phyloP scores from a whole-genome alignment of 495 filamentous ascomycete species.

The Wilcoxina mikolae region DNA sequence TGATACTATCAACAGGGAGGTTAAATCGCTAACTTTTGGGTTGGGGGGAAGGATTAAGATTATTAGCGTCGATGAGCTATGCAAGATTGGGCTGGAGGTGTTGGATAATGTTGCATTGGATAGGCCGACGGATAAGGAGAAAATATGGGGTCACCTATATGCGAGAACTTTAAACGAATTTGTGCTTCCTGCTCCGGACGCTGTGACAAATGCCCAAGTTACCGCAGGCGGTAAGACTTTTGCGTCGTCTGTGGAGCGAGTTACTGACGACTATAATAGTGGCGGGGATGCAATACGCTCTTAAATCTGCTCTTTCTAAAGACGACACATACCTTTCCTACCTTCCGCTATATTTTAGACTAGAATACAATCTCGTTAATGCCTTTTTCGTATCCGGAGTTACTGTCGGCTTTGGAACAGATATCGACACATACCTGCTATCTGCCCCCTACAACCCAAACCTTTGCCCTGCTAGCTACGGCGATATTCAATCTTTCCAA shows the following conservation, averaged over 20 bases:
- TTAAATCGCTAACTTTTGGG: constrained; percentile 2
- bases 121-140: constrained; percentile 1
- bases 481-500: constrained; percentile 20
- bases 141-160: constrained; percentile 18
- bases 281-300: constrained; percentile 8
- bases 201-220: constrained; percentile 11
- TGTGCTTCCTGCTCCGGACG: constrained; percentile 7
- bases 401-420: constrained; percentile 21
- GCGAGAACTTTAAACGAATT: constrained; percentile 7
- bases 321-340: constrained; percentile 23
- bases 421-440: constrained; percentile 11
- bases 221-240: constrained; percentile 13
- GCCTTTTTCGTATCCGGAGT: constrained; percentile 13
- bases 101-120: not conserved
- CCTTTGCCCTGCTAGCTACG: constrained; percentile 4
- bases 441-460: constrained; percentile 13
- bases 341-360: constrained; percentile 15
- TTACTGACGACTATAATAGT: constrained; percentile 9
- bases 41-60: constrained; percentile 4
- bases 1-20: constrained; percentile 1
- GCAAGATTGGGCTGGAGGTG: not conserved
- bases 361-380: constrained; percentile 18
- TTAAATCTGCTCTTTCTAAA: constrained; percentile 1
- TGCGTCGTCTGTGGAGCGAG: not conserved
- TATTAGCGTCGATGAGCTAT: constrained; percentile 9